phyloP scores from a whole-genome alignment of 345 rosid species.

The Gossypium rotundifolium region DNA sequence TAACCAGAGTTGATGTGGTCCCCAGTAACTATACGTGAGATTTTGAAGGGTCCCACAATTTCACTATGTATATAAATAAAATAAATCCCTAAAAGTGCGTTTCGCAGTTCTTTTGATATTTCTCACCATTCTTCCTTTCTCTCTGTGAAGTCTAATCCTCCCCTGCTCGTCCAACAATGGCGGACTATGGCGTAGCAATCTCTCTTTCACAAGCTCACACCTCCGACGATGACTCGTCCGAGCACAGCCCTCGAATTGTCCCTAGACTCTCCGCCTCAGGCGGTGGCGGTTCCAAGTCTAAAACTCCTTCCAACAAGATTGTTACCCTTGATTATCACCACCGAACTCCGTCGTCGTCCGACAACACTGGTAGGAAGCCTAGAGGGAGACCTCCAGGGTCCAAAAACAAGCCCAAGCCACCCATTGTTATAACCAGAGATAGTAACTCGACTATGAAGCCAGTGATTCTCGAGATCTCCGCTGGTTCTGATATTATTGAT shows the following conservation, averaged over 20 bases:
- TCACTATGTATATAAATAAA: neutral
- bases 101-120: neutral
- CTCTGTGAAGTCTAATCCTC: neutral
- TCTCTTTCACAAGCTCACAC: conserved; percentile 32
- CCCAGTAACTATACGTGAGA: neutral
- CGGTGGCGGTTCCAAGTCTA: conserved; percentile 12
- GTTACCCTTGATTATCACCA: conserved; percentile 2
- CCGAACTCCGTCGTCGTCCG: neutral
- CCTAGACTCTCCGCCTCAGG: conserved; percentile 9
- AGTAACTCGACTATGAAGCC: conserved; percentile 39
- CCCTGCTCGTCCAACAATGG: conserved; percentile 22
- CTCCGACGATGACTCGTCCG: conserved; percentile 30
- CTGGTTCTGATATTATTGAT: conserved; percentile 44
- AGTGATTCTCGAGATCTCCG: conserved; percentile 43
- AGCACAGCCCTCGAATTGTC: conserved; percentile 19
- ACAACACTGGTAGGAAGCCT: conserved; percentile 22
- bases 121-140: neutral
- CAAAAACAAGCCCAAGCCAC: conserved; percentile 57
- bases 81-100: neutral
- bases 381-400: conserved; percentile 58
- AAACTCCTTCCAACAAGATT: neutral
- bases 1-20: neutral
- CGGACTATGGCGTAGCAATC: conserved; percentile 24
- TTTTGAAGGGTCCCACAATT: neutral
- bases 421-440: conserved; percentile 35